phyloP scores from a whole-genome alignment of 495 filamentous ascomycete species.

The Neurospora discreta region DNA sequence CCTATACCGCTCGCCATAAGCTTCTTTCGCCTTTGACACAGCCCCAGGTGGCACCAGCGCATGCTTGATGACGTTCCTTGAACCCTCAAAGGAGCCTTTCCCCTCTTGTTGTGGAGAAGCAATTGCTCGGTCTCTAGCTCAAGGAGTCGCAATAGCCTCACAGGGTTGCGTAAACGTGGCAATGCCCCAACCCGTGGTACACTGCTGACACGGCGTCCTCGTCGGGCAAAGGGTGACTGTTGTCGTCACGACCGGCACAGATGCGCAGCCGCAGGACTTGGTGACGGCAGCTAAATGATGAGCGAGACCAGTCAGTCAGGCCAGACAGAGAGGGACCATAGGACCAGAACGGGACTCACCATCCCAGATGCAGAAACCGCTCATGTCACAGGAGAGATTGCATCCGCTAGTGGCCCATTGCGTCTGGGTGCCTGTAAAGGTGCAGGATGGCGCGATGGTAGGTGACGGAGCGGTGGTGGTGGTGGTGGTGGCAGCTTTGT shows the following conservation, averaged over 20 bases:
- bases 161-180: background rate
- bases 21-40: background rate
- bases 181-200: slow-evolving; percentile 6
- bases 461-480: background rate
- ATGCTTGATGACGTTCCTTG: background rate
- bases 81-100: accelerated
- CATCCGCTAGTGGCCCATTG: slow-evolving; percentile 3
- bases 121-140: background rate
- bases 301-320: background rate
- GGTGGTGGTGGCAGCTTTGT: background rate
- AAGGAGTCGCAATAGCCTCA: background rate
- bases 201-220: slow-evolving; percentile 7
- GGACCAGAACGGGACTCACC: background rate
- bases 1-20: too few relatives aligned
- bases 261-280: slow-evolving; percentile 14
- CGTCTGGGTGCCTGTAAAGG: slow-evolving; percentile 4
- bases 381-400: background rate
- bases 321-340: background rate
- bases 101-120: background rate
- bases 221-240: slow-evolving; percentile 15
- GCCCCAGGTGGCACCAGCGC: background rate
- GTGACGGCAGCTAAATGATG: background rate
- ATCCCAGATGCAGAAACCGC: slow-evolving; percentile 2
- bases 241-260: slow-evolving; percentile 5
- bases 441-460: slow-evolving; percentile 2